phyloP scores from a whole-genome alignment of 148 eudicot genomes.

The Euryodendron excelsum region DNA sequence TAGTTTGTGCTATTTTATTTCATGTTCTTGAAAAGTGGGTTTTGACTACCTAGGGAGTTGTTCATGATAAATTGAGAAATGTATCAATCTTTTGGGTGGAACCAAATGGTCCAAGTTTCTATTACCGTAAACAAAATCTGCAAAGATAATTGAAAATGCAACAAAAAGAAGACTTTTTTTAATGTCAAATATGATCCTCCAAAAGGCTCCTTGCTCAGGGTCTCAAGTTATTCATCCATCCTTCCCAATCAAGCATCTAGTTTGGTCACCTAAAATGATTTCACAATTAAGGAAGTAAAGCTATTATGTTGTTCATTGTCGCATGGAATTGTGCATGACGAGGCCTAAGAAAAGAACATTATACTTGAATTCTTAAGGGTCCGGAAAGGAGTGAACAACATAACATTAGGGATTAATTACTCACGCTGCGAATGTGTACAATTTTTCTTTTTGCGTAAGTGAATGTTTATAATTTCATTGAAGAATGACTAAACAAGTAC shows the following conservation, averaged over 20 bases:
- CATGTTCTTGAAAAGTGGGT: not conserved
- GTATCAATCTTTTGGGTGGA: not conserved
- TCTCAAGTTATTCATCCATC: not conserved
- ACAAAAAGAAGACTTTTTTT: not conserved
- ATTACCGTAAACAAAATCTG: not conserved
- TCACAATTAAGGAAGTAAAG: not conserved
- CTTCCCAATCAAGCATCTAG: not conserved
- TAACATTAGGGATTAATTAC: not conserved
- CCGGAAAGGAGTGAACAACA: not conserved
- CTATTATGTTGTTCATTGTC: not conserved
- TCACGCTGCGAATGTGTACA: not conserved
- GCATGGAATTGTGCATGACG: not conserved
- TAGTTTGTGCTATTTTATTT: not conserved
- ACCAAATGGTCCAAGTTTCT: not conserved
- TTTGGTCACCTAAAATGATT: not conserved
- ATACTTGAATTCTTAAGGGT: constrained; percentile 5
- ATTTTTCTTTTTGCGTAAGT: not conserved
- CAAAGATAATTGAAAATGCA: not conserved
- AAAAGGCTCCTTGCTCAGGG: not conserved
- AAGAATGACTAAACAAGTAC: constrained; percentile 6
- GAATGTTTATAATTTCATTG: not conserved
- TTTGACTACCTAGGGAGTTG: not conserved
- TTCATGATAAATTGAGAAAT: not conserved
- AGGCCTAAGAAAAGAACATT: not conserved
- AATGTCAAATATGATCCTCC: not conserved